A percentile compares a stretch with the other conserved stretches of the same genome.
phyloP scores from a whole-genome alignment of 2,329 filamentous ascomycete genomes.

The Xylariaceae sp. region DNA sequence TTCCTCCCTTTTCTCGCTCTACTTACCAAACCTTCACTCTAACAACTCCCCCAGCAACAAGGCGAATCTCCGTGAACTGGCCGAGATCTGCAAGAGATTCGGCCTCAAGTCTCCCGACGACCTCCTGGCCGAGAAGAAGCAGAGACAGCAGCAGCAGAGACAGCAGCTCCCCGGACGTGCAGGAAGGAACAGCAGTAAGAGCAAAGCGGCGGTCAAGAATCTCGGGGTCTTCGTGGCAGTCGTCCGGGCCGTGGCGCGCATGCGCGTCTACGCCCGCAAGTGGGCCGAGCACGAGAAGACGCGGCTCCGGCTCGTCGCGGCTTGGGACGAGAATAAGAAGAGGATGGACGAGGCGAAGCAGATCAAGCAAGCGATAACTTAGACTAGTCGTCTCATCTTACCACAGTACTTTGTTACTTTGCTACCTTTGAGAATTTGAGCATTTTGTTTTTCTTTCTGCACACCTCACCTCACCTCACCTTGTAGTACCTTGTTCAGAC shows the following conservation, averaged over 20 bases:
- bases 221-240: constrained; percentile 43
- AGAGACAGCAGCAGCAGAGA: constrained; percentile 14
- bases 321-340: constrained; percentile 33
- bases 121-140: constrained; percentile 28
- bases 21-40: constrained; percentile 26
- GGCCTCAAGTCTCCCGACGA: constrained; percentile 33
- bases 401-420: too few relatives aligned
- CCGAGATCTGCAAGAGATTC: constrained; percentile 66
- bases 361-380: too few relatives aligned
- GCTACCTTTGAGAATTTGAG: too few relatives aligned
- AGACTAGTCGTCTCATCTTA: background rate
- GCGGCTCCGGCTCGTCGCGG: constrained; percentile 43
- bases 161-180: too few relatives aligned
- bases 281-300: constrained; percentile 50
- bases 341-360: too few relatives aligned
- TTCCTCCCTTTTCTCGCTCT: constrained; percentile 4
- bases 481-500: too few relatives aligned
- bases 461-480: too few relatives aligned
- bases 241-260: constrained; percentile 49
- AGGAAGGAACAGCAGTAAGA: too few relatives aligned
- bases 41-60: constrained; percentile 66
- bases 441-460: too few relatives aligned
- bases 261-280: constrained; percentile 40
- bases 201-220: constrained; percentile 24
- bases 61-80: constrained; percentile 79